Evolutionary conservation across 352 stramenopile genomes (phyloP), one percentile per base, ranked within the genome.

Genomic region (Phytophthora macrochlamydospora): DNA sequence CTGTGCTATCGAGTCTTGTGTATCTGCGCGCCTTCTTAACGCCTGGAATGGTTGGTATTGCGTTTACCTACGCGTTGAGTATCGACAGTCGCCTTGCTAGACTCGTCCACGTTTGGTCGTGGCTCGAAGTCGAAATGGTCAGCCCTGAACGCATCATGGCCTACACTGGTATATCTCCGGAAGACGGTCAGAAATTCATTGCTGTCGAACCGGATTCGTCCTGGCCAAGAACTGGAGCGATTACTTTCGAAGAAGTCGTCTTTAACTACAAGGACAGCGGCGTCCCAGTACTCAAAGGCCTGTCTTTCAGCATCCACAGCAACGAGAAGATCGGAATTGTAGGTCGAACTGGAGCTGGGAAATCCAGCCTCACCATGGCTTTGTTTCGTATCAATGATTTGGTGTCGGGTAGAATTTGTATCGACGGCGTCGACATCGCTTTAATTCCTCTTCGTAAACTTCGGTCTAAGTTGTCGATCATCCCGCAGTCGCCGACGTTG

Each of bases 341-440:
- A 11, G 90, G 90, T 13, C 68, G 90, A 61, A 97, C 90, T 2
- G 92, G 90, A 35, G 76, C 73, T 18, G 89, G 89, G 18, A 97
- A 97, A 65, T 89, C 67, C 43, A 89, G 83, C n/a, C 62, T 97
- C 6, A 87, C 88, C 11, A 74, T 87, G 50, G 85, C 84, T 13
- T 67, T 98, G 1, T 97, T 97, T 68, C 79, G 92, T n/a, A 70
- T 97, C 13, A 83, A 92, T 7, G 88, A 97, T 64, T 68, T 94
- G 52, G 33, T 85, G 81, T 76, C 71, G 2, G 78, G 78, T 13
- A 51, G 56, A 13, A 78, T 86, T 7, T 6, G 43, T 38, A 69
- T 89, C 3, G 77, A 83, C 43, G 79, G 68, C 7, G 51, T 76
- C 4, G 75, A 89, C 37, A 83, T 77, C n/a, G 43, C 66, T 7